phyloP scores from a whole-genome alignment of 768 basidiomycete genomes.

The Agaricus blazei region DNA sequence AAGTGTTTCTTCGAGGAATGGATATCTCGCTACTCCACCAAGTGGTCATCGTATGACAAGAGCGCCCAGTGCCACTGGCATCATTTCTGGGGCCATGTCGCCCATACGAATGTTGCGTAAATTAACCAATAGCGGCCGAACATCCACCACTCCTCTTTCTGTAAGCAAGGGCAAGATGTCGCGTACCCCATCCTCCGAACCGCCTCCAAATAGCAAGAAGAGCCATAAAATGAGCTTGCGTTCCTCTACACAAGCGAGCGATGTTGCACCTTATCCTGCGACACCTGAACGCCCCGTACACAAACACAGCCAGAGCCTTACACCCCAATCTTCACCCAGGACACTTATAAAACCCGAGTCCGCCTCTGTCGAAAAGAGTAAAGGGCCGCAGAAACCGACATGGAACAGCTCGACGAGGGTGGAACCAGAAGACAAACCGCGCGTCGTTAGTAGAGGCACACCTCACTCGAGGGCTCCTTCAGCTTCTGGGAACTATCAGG shows the following conservation, averaged over 20 bases:
- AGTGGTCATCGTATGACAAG: slow-evolving; percentile 40
- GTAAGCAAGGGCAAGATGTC: slow-evolving; percentile 41
- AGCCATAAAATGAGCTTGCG: slow-evolving; percentile 66
- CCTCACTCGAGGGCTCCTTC: slow-evolving; percentile 51
- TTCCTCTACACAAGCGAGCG: slow-evolving; percentile 35
- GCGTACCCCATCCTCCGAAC: slow-evolving; percentile 50
- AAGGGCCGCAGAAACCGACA: slow-evolving; percentile 34
- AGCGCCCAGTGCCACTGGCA: slow-evolving; percentile 42
- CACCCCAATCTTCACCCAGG: slow-evolving; percentile 62
- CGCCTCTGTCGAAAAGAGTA: background rate
- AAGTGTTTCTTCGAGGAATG: slow-evolving; percentile 48
- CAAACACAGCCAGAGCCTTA: slow-evolving; percentile 67
- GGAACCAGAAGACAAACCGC: slow-evolving; percentile 43
- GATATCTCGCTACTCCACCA: slow-evolving; percentile 63
- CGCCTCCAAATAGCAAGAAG: slow-evolving; percentile 35
- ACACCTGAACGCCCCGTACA: slow-evolving; percentile 59
- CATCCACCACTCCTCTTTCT: slow-evolving; percentile 26
- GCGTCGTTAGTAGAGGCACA: slow-evolving; percentile 38
- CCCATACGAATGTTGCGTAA: slow-evolving; percentile 73
- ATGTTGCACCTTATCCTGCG: slow-evolving; percentile 22
- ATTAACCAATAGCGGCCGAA: slow-evolving; percentile 44
- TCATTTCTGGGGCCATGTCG: slow-evolving; percentile 73
- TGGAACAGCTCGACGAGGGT: slow-evolving; percentile 86
- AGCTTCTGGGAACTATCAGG: slow-evolving; percentile 34
- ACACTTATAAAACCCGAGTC: slow-evolving; percentile 27